Percentiles rank a stretch among this genome's conserved stretches.
These are phyloP conservation scores for Eimeria sp. DNA, from an alignment of 169 alveolate species.

Conservation along the genomic window DNA sequence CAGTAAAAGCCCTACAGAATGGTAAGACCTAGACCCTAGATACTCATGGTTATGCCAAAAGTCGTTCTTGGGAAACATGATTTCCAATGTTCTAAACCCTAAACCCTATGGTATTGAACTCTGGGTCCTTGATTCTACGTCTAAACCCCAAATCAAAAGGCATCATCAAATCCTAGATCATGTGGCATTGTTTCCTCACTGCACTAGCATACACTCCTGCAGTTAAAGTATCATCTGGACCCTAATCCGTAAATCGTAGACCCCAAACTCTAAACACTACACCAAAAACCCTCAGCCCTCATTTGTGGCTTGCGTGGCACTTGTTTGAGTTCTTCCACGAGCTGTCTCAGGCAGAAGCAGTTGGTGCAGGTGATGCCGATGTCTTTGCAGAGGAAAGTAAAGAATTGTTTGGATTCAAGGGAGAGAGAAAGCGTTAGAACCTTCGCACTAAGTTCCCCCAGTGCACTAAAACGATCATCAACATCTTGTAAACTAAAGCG, in stretches of 20 bases:
- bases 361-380: conserved; percentile 56
- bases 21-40: too few species aligned
- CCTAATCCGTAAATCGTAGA: neutral
- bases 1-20: too few species aligned
- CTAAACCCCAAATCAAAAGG: too few species aligned
- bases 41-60: neutral
- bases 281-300: neutral
- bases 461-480: neutral
- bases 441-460: neutral
- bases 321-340: conserved; percentile 11
- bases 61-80: too few species aligned
- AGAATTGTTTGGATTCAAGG: conserved; percentile 48
- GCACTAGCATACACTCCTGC: too few species aligned
- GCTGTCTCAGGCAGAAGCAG: conserved; percentile 76
- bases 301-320: neutral
- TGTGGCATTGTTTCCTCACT: too few species aligned
- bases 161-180: too few species aligned
- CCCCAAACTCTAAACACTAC: neutral
- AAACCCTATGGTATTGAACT: too few species aligned
- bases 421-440: conserved; percentile 72
- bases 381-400: conserved; percentile 70
- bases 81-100: too few species aligned
- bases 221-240: too few species aligned
- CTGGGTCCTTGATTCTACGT: too few species aligned
- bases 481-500: conserved; percentile 52